These are phyloP conservation scores for Mycena sp. DNA, from an alignment of 1,284 basidiomycete genomes.

Conservation along the genomic window DNA sequence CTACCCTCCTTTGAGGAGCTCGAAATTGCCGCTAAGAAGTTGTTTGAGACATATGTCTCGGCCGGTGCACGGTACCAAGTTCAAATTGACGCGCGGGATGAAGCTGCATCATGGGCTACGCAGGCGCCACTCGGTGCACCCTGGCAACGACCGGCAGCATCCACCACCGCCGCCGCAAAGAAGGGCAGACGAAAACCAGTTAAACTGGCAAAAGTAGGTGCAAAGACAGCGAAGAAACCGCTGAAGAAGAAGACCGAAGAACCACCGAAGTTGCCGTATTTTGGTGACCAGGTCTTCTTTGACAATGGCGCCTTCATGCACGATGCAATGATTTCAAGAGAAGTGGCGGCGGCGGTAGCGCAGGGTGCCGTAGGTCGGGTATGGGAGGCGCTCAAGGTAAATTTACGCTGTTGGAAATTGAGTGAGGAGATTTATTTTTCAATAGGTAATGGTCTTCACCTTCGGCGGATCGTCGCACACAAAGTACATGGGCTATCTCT, in stretches of 20 bases:
- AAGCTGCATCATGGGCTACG: background rate
- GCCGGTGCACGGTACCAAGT: background rate
- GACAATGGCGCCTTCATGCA: background rate
- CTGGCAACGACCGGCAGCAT: background rate
- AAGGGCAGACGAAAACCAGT: background rate
- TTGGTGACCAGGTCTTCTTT: background rate
- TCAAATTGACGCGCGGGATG: background rate
- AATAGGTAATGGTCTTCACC: constrained; percentile 20
- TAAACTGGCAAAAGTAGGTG: too few species aligned
- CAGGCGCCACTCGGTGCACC: background rate
- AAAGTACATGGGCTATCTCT: constrained; percentile 24
- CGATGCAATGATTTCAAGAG: background rate
- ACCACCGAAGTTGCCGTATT: background rate
- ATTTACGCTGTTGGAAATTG: background rate
- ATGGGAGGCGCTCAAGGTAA: background rate
- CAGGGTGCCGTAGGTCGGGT: background rate
- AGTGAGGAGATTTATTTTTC: too few species aligned
- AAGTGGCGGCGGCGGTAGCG: background rate
- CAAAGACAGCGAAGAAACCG: too few species aligned
- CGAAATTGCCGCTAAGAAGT: background rate
- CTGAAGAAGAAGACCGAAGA: background rate
- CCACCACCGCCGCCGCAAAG: background rate
- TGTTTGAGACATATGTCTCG: background rate
- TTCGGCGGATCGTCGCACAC: constrained; percentile 22
- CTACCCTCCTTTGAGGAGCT: constrained; percentile 4